phyloP scores from a whole-genome alignment of 164 flowering plant genomes.

The Pachysandra terminalis region DNA sequence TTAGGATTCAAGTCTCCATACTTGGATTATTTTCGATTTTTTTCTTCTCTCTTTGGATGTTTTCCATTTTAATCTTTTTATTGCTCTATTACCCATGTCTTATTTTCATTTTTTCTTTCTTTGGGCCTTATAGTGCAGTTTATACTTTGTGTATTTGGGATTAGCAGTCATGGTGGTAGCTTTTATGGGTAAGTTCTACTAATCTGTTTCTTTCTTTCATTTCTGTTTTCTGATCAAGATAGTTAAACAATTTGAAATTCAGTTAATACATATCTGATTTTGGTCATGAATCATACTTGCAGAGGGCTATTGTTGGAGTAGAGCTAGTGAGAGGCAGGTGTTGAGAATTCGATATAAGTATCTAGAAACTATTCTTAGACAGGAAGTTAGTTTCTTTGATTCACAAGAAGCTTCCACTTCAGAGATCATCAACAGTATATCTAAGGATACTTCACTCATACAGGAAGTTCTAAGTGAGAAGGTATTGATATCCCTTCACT shows the following conservation, averaged over 20 bases:
- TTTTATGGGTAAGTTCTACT: slow-evolving; percentile 69
- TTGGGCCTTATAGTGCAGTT: slow-evolving; percentile 55
- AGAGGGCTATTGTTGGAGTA: slow-evolving; percentile 97
- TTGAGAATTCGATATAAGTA: slow-evolving; percentile 73
- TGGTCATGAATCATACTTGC: slow-evolving; percentile 17
- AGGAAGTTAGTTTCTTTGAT: slow-evolving; percentile 91
- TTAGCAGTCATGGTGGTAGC: slow-evolving; percentile 72
- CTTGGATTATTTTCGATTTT: background rate
- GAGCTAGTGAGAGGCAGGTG: slow-evolving; percentile 82
- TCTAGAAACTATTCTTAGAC: slow-evolving; percentile 77
- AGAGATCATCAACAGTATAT: slow-evolving; percentile 73
- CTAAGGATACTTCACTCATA: slow-evolving; percentile 74
- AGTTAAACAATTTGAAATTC: too few relatives aligned
- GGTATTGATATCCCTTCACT: slow-evolving; percentile 32
- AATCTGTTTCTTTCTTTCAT: background rate
- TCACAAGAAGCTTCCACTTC: slow-evolving; percentile 87
- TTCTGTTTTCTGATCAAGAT: background rate
- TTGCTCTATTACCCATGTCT: background rate
- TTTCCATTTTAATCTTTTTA: background rate
- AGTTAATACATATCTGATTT: slow-evolving; percentile 3
- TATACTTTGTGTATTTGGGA: slow-evolving; percentile 81
- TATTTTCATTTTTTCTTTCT: slow-evolving; percentile 4
- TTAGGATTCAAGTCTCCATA: slow-evolving; percentile 16
- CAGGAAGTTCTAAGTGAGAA: slow-evolving; percentile 90
- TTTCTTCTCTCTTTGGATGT: slow-evolving; percentile 2